These are phyloP conservation scores for Solanum tarapatanum DNA, from an alignment of 257 asterid species.

Conservation along the genomic window DNA sequence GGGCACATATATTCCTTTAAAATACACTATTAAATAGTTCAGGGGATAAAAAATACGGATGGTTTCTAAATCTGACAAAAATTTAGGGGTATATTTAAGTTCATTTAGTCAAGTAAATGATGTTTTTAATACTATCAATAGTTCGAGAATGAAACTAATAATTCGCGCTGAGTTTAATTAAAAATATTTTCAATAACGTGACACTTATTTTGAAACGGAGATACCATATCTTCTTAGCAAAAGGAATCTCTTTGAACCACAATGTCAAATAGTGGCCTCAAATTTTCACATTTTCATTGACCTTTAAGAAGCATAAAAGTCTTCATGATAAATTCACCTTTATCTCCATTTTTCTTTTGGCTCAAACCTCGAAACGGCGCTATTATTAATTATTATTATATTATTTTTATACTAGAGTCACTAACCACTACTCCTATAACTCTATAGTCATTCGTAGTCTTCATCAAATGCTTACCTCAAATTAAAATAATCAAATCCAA, in stretches of 20 bases:
- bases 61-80: no score
- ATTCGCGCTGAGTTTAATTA: no score
- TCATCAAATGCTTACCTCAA: background rate
- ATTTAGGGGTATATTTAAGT: background rate
- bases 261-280: background rate
- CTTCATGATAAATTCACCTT: background rate
- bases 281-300: background rate
- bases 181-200: background rate
- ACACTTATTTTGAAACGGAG: background rate
- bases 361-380: constrained; percentile 3
- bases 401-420: background rate
- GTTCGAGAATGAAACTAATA: no score
- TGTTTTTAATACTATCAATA: no score
- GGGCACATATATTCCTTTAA: no score
- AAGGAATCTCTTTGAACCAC: background rate
- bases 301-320: background rate
- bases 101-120: background rate
- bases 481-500: constrained; percentile 3
- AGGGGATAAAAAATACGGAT: no score
- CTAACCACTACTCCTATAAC: constrained; percentile 1
- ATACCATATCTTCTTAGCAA: background rate
- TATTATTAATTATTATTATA: background rate
- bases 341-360: background rate
- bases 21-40: no score
- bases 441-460: background rate